phyloP scores from a whole-genome alignment of 2,329 filamentous ascomycete genomes.

The Colletotrichum sidae region DNA sequence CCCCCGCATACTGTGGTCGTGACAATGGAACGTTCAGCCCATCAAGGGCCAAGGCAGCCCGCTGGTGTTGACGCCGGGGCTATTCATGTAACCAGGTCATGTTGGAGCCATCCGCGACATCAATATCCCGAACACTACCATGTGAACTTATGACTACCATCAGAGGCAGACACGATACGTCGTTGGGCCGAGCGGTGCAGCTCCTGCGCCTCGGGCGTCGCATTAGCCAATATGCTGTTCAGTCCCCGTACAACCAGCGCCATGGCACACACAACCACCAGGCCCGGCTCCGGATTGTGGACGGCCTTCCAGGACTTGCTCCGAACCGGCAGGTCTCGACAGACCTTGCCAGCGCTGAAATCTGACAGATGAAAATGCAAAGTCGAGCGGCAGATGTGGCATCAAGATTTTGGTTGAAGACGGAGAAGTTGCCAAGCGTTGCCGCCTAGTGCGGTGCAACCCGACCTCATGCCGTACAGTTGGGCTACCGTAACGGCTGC shows the following conservation, averaged over 20 bases:
- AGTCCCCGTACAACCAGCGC: neutral
- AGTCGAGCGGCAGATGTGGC: conserved; percentile 21
- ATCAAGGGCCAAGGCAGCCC: neutral
- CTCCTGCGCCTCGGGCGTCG: conserved; percentile 3
- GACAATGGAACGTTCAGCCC: neutral
- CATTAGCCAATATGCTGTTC: conserved; percentile 12
- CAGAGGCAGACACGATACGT: conserved; percentile 11
- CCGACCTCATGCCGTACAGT: conserved; percentile 33
- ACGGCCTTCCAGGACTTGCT: neutral
- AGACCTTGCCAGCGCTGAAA: conserved; percentile 27
- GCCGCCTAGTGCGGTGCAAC: conserved; percentile 35
- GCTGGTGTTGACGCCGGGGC: conserved; percentile 7
- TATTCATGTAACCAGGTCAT: conserved; percentile 9
- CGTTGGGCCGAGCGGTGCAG: conserved; percentile 32
- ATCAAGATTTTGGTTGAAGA: conserved; percentile 12
- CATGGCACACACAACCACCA: neutral
- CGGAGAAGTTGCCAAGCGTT: conserved; percentile 3
- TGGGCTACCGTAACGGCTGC: conserved; percentile 25
- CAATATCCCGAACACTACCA: conserved; percentile 8
- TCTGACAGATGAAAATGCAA: conserved; percentile 24
- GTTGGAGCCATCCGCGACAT: conserved; percentile 9
- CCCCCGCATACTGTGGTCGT: conserved; percentile 15
- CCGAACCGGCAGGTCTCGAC: conserved; percentile 16
- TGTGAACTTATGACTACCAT: conserved; percentile 12
- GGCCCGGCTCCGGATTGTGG: conserved; percentile 24